Evolutionary conservation across 2,329 filamentous ascomycete species (phyloP).

Genomic region (Cercospora berteroae): DNA sequence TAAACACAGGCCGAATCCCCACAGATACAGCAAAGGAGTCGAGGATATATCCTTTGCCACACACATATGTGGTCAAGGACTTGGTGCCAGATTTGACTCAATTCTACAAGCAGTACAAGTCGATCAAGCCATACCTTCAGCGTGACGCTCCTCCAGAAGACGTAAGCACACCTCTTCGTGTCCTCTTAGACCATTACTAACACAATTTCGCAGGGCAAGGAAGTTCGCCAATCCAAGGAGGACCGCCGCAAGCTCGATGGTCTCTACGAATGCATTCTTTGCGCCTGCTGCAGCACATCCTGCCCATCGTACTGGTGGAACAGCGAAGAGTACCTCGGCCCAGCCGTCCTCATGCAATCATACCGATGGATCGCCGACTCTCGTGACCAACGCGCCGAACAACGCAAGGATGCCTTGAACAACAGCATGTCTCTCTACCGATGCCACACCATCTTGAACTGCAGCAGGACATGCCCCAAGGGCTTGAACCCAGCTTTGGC

Average conservation of each 20-base stretch:
- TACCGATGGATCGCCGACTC: constrained; percentile 97
- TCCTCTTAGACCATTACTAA: constrained; percentile 9
- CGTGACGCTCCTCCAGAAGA: constrained; percentile 79
- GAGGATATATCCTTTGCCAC: constrained; percentile 95
- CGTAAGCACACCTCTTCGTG: constrained; percentile 54
- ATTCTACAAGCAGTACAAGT: constrained; percentile 99
- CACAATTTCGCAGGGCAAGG: constrained; percentile 66
- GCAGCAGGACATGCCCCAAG: constrained; percentile 96
- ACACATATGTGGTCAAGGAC: constrained; percentile 99
- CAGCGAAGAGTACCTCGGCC: constrained; percentile 95
- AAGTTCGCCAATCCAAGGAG: constrained; percentile 84
- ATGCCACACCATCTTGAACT: constrained; percentile 99
- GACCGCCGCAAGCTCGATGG: constrained; percentile 97
- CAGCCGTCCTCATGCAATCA: constrained; percentile 92
- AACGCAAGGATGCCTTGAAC: constrained; percentile 88
- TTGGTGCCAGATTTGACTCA: constrained; percentile 95
- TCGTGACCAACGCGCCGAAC: constrained; percentile 81
- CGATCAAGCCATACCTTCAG: constrained; percentile 98
- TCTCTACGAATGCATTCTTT: constrained; percentile 98
- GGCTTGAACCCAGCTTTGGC: constrained; percentile 92
- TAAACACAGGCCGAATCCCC: constrained; percentile 79
- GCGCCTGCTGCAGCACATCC: constrained; percentile 97
- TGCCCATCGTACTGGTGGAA: constrained; percentile 99
- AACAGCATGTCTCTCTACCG: constrained; percentile 99
- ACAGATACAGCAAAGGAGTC: constrained; percentile 75